Base-by-base conservation (phyloP, 208 protist species). In the Leishmania major region DNA sequence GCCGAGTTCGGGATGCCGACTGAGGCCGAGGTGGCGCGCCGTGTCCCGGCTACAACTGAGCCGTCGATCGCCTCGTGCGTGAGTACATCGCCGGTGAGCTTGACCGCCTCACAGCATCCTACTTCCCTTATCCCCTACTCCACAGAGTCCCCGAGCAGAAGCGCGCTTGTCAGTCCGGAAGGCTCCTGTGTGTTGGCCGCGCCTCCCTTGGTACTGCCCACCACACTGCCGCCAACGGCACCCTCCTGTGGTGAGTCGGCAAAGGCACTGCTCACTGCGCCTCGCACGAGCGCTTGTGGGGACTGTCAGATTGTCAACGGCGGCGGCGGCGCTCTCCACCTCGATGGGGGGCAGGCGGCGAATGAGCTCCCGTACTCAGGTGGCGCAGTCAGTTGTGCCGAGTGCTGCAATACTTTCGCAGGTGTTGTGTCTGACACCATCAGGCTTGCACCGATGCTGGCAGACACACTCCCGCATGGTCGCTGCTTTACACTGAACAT, bases 401-500 rank as follows among this genome's bases (percentile, higher is more conserved):
- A 55, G 3, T 6, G 45, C 28, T 25, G 37, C n/a, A 11, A 3
- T n/a, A 5, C 43, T 7, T n/a, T 31, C 28, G 45, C 1, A 37
- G n/a, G 40, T 10, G 70, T 75, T 40, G 47, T 2, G 28, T 40
- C 31, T 13, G 70, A 80, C 22, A 84, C 77, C 8, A 49, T 86
- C 1, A 84, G 77, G 19, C 49, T 89, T 28, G 79, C 45, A 31
- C 59, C 86, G n/a, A 84, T 92, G 28, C 81, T 95, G 10, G 79
- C 86, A 49, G 64, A 81, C 15, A 75, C 69, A 19, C 89, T 93
- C 87, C 93, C 93, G 25, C 66, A 60, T n/a, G 92, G 93, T 7
- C 77, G 91, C 45, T 89, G 78, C 47, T 62, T 98, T 28, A 69
- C 84, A 64, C 35, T 98, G 35, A 96, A 94, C 73, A 78, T 98